Conservation (phyloP, 306 rosid genomes). For the Prunus campanulata region DNA sequence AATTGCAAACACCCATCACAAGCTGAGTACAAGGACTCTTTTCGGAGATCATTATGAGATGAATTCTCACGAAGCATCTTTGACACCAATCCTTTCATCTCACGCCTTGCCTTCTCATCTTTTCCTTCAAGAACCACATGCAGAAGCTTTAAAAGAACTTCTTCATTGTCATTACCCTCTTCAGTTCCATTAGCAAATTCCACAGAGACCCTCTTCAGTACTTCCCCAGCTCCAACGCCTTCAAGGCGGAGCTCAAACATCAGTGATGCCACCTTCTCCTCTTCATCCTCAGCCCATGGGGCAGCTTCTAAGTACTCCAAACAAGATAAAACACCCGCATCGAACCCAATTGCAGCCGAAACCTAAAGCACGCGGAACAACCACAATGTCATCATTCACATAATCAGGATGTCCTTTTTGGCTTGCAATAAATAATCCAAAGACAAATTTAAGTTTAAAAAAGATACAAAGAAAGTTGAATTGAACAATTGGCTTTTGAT, state of each 20-base stretch:
- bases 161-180: slow-evolving; percentile 79
- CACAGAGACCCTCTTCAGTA: slow-evolving; percentile 80
- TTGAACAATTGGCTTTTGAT: neutral
- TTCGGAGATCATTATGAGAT: slow-evolving; percentile 70
- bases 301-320: slow-evolving; percentile 98
- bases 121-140: slow-evolving; percentile 97
- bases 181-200: slow-evolving; percentile 64
- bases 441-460: neutral
- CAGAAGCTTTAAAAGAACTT: slow-evolving; percentile 80
- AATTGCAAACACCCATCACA: slow-evolving; percentile 78
- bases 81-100: slow-evolving; percentile 87
- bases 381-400: slow-evolving; percentile 7
- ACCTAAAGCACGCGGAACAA: slow-evolving; percentile 43
- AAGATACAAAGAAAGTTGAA: neutral
- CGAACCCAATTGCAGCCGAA: slow-evolving; percentile 91
- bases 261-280: slow-evolving; percentile 90
- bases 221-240: slow-evolving; percentile 83
- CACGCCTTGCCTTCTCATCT: slow-evolving; percentile 95
- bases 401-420: slow-evolving; percentile 5
- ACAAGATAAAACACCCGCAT: slow-evolving; percentile 91
- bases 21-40: slow-evolving; percentile 77
- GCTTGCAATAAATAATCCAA: neutral
- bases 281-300: slow-evolving; percentile 98
- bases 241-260: slow-evolving; percentile 91
- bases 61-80: slow-evolving; percentile 94